phyloP scores from a whole-genome alignment of 805 yeast species.

The Saccharomycopsis sp. region DNA sequence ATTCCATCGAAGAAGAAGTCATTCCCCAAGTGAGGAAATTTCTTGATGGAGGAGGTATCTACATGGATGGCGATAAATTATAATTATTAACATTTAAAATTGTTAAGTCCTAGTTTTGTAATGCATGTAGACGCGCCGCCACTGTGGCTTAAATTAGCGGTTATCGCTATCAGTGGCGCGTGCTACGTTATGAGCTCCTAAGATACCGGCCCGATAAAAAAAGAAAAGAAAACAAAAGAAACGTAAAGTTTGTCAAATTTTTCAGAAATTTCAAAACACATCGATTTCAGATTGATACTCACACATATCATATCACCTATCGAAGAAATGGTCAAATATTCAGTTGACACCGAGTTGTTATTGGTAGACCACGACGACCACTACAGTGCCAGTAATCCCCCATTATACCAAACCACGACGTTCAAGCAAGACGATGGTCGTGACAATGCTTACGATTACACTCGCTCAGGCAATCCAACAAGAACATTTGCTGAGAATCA shows the following conservation, averaged over 20 bases:
- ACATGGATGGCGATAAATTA: too few species aligned
- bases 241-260: too few species aligned
- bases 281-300: too few species aligned
- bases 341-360: slow-evolving; percentile 66
- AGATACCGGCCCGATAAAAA: too few species aligned
- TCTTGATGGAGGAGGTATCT: too few species aligned
- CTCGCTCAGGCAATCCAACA: slow-evolving; percentile 93
- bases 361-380: slow-evolving; percentile 56
- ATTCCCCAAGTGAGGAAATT: slow-evolving; percentile 36
- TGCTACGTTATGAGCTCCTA: too few species aligned
- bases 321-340: slow-evolving; percentile 29
- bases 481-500: slow-evolving; percentile 75
- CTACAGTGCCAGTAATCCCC: slow-evolving; percentile 75
- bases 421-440: slow-evolving; percentile 83
- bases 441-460: slow-evolving; percentile 67
- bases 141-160: too few species aligned
- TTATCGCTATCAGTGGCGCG: too few species aligned
- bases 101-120: background rate
- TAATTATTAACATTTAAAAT: background rate
- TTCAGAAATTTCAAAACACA: too few species aligned
- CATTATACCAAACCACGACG: slow-evolving; percentile 91
- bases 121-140: too few species aligned
- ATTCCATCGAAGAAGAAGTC: slow-evolving; percentile 45
- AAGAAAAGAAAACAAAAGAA: too few species aligned
- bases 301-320: background rate